Base-by-base conservation (phyloP, 768 basidiomycete species). In the Podaxis mareebaensis region DNA sequence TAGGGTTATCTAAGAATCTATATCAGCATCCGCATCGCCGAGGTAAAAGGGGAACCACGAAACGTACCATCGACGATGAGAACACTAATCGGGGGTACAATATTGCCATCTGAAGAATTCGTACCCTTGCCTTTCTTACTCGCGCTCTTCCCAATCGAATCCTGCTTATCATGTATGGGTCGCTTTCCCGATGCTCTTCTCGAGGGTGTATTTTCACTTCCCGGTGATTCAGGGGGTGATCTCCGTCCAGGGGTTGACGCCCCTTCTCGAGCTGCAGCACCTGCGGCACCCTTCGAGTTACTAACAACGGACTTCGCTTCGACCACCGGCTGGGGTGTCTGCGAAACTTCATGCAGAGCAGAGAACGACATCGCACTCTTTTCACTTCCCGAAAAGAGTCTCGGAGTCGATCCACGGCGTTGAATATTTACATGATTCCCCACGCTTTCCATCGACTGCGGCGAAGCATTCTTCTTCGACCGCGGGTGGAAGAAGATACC, bases 61-160 rank as follows among this genome's bases (percentile, higher is more conserved):
- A 48, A 79, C 89, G 65, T 67, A 94, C 96, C 96, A 75, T 99
- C 97, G 42, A 99, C 97, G 69, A 99, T 97, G 69, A 99, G 83
- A 0, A 99, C 97, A 69, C 92, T 96, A 72, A 99, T 98, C 0
- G 97, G 97, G 3, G 97, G 97, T 2, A 96, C 90, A 36, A 98
- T 89, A 64, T 87, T 88, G 28, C 83, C 81, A 61, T 92, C 90
- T 6, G 79, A 72, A 7, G 77, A 67, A 26, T 60, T 65, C 33
- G 65, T 20, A 6, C 77, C 77, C 69, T 86, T 88, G 26, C 76
- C 76, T 58, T 81, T 86, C 75, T 85, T 87, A 57, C 72, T 75
- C 22, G 65, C 42, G 24, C 20, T 40, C 42, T 62, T 62, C n/a
- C 75, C 66, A n/a, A 72, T 65, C 12, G 73, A 64, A 12, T 75